Percentiles rank a stretch among this genome's conserved stretches.
These are phyloP conservation scores for Penicillium nordicum DNA, from an alignment of 2,329 filamentous ascomycete species.

Conservation along the genomic window DNA sequence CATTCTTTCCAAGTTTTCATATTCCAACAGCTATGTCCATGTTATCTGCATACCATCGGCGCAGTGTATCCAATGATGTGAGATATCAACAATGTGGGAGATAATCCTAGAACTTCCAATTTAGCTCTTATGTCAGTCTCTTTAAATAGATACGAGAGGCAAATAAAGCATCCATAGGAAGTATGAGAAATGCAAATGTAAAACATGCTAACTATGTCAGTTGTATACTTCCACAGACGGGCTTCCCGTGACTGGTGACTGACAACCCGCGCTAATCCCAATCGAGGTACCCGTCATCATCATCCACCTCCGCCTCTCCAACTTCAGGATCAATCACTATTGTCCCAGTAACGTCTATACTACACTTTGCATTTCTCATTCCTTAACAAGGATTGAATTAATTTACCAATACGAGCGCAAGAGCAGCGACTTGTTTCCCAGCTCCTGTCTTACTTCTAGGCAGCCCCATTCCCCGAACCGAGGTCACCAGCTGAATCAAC, in stretches of 20 bases:
- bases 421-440: constrained; percentile 13
- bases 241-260: constrained; percentile 36
- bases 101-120: not conserved
- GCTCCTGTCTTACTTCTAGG: constrained; percentile 21
- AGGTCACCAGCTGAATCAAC: constrained; percentile 19
- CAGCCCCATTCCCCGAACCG: constrained; percentile 15
- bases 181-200: not conserved
- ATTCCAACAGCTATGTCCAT: not conserved
- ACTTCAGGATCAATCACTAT: constrained; percentile 1
- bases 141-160: not conserved
- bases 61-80: constrained; percentile 1
- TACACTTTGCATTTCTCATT: constrained; percentile 3
- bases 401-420: constrained; percentile 2
- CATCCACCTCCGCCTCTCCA: constrained; percentile 22
- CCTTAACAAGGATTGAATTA: constrained; percentile 9
- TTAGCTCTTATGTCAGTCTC: not conserved
- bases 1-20: not conserved
- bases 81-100: not conserved
- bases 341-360: constrained; percentile 12
- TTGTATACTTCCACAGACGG: constrained; percentile 1
- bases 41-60: not conserved
- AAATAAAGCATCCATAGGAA: not conserved
- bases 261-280: constrained; percentile 24
- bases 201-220: not conserved
- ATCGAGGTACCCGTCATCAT: constrained; percentile 20